phyloP scores from a whole-genome alignment of 805 yeast species.

The Brettanomyces anomalus region DNA sequence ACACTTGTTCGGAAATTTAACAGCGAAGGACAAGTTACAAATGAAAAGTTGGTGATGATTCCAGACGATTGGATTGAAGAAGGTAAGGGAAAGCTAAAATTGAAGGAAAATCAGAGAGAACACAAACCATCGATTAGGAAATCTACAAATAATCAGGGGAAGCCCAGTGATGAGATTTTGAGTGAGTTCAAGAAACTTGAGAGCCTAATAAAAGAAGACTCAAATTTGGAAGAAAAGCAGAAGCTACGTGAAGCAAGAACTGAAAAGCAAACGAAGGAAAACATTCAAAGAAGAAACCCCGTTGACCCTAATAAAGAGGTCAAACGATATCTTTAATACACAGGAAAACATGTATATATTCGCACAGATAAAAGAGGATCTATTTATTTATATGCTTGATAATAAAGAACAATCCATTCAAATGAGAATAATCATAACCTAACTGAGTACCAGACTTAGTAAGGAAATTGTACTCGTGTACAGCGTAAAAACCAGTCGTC shows the following conservation, averaged over 20 bases:
- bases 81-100: constrained; percentile 5
- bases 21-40: constrained; percentile 7
- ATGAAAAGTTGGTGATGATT: constrained; percentile 18
- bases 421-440: background rate
- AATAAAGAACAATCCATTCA: background rate
- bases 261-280: background rate
- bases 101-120: background rate
- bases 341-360: background rate
- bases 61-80: constrained; percentile 13
- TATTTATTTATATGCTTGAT: background rate
- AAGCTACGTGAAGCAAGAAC: constrained; percentile 3
- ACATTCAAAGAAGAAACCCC: background rate
- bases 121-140: background rate
- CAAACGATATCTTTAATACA: background rate
- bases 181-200: constrained; percentile 14
- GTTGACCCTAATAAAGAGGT: background rate
- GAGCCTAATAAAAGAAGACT: constrained; percentile 8
- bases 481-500: constrained; percentile 36
- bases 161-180: constrained; percentile 8
- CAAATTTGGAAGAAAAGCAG: constrained; percentile 1
- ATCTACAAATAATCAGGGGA: background rate
- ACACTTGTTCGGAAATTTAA: constrained; percentile 8
- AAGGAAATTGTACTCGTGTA: constrained; percentile 11
- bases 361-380: too few relatives aligned
- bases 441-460: background rate